Base-by-base conservation (phyloP, 805 yeast genomes). In the Candida berthetii region DNA sequence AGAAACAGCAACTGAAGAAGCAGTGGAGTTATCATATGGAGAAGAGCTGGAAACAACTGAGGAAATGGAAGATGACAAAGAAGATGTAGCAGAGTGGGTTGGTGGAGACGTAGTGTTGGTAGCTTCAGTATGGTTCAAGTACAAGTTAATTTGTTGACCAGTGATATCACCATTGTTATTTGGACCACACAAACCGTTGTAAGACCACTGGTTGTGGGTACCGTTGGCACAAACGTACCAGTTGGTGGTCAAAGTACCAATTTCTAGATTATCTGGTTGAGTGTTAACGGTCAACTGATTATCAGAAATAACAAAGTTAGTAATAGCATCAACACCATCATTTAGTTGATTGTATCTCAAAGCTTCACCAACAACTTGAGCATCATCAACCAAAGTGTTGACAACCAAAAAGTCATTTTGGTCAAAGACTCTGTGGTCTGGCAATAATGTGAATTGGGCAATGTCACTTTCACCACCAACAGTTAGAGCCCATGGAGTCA, bases 101-200 rank as follows among this genome's bases (percentile, higher is more conserved):
- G 39, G 20, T 36, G 39, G 24, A 27, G 39, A 11, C 16, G 46
- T 41, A 2, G 27, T 15, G 42, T 29, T 47, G 9, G 42, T 38
- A 14, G 40, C 27, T 19, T 41, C 31, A 29, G 47, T 43, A 24
- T 39, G 45, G 33, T 43, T 42, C 52, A 49, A n/a, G 45, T 44
- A 38, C 47, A 42, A 37, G 48, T 31, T 10, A 15, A 31, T 10
- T 3, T 7, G 4, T 31, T 31, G 34, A 22, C 52, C 34, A n/a
- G 50, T 36, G 25, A 36, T 14, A 35, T 48, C 49, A 27, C 7
- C 8, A 42, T 42, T 37, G 18, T 42, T 8, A 49, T 53, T 49
- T 47, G 57, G 56, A 46, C 50, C 56, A 38, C 35, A 37, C 32
- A 31, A 17, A 3, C 34, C 34, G 9, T 31, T 31, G 34, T 13